Evolutionary conservation across 805 yeast genomes (phyloP).

Genomic region (Yamadazyma scolyti): DNA sequence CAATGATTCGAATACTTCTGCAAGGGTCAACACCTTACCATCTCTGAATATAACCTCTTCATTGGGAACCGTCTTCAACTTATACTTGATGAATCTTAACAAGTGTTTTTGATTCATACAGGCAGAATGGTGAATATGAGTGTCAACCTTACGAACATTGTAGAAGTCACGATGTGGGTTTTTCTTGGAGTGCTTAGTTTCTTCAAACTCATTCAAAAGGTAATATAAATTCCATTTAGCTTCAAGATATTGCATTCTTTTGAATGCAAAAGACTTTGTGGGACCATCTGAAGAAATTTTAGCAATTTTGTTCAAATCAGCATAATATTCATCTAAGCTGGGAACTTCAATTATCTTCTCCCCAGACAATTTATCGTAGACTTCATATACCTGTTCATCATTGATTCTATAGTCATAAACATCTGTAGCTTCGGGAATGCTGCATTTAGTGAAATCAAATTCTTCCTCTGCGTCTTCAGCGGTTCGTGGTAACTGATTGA

Average conservation of each 20-base stretch:
- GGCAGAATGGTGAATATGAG: slow-evolving; percentile 98
- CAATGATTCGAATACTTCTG: slow-evolving; percentile 88
- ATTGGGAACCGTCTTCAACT: slow-evolving; percentile 79
- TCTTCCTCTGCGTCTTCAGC: slow-evolving; percentile 40
- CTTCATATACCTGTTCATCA: slow-evolving; percentile 69
- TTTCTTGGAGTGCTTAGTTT: slow-evolving; percentile 81
- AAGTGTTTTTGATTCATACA: slow-evolving; percentile 98
- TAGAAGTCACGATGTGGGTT: slow-evolving; percentile 98
- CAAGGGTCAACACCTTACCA: slow-evolving; percentile 78
- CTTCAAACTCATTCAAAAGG: slow-evolving; percentile 87
- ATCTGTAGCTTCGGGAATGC: slow-evolving; percentile 49
- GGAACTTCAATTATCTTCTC: slow-evolving; percentile 59
- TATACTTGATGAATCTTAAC: slow-evolving; percentile 89
- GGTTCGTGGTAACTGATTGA: slow-evolving; percentile 39
- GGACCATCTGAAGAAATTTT: slow-evolving; percentile 90
- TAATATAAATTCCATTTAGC: slow-evolving; percentile 95
- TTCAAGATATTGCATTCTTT: slow-evolving; percentile 88
- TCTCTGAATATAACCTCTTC: slow-evolving; percentile 94
- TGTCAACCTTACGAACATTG: slow-evolving; percentile 94
- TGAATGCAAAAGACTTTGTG: slow-evolving; percentile 90
- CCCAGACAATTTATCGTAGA: slow-evolving; percentile 29
- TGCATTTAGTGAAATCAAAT: slow-evolving; percentile 56
- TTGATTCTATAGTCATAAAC: slow-evolving; percentile 44
- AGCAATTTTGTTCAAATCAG: slow-evolving; percentile 74
- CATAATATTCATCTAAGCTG: slow-evolving; percentile 78